Conservation (phyloP, 495 filamentous ascomycete species). For the Daldinia decipiens region DNA sequence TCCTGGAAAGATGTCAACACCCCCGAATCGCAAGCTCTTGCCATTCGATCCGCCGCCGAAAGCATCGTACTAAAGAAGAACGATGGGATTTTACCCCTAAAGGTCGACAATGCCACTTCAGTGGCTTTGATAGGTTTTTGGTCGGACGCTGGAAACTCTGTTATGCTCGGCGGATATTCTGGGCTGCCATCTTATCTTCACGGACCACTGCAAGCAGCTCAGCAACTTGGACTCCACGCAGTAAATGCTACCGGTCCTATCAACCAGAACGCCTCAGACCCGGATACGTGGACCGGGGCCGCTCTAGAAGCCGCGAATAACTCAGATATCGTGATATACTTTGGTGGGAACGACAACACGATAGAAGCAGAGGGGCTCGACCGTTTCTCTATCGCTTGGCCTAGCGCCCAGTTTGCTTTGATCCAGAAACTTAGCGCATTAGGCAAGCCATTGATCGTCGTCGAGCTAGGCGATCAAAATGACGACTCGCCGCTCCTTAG, state of each 20-base stretch:
- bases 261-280: conserved; percentile 29
- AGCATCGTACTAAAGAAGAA: conserved; percentile 56
- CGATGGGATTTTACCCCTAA: conserved; percentile 49
- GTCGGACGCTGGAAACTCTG: conserved; percentile 44
- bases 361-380: conserved; percentile 54
- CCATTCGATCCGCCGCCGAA: conserved; percentile 50
- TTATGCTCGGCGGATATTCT: conserved; percentile 56
- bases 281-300: conserved; percentile 34
- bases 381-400: conserved; percentile 54
- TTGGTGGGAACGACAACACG: conserved; percentile 55
- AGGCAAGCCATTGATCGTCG: conserved; percentile 53
- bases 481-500: conserved; percentile 63
- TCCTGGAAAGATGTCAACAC: conserved; percentile 49
- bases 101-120: conserved; percentile 37
- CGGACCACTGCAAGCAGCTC: conserved; percentile 50
- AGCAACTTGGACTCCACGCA: conserved; percentile 43
- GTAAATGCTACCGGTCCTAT: conserved; percentile 45
- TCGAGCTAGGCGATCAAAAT: conserved; percentile 63
- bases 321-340: conserved; percentile 55
- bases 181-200: conserved; percentile 52
- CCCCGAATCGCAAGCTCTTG: conserved; percentile 42
- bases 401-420: conserved; percentile 51
- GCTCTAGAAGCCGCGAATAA: conserved; percentile 51
- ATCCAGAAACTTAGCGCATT: conserved; percentile 50
- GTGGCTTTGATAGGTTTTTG: conserved; percentile 58